A percentile compares a stretch with the other conserved stretches of the same genome.
phyloP scores from a whole-genome alignment of 805 yeast genomes.

The Candida golubevii region DNA sequence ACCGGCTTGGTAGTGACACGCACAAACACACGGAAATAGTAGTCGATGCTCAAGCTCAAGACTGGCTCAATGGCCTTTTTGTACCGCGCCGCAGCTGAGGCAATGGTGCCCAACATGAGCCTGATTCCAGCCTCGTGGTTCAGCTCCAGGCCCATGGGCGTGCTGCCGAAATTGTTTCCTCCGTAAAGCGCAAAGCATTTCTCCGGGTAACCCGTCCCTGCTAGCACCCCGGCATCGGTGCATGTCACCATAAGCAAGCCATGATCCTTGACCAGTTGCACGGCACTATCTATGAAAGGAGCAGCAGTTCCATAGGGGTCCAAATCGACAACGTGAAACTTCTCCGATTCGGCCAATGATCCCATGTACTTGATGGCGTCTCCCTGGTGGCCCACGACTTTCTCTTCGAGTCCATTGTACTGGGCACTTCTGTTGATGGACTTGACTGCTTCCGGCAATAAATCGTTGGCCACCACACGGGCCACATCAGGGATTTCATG shows the following conservation, averaged over 20 bases:
- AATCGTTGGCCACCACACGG: conserved; percentile 82
- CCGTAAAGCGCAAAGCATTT: conserved; percentile 94
- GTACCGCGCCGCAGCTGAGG: conserved; percentile 83
- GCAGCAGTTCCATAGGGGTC: conserved; percentile 98
- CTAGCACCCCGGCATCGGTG: conserved; percentile 92
- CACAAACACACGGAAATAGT: conserved; percentile 83
- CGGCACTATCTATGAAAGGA: conserved; percentile 90
- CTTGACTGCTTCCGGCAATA: conserved; percentile 79
- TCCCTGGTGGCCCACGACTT: conserved; percentile 67
- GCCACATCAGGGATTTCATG: conserved; percentile 79
- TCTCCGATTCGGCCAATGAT: conserved; percentile 37
- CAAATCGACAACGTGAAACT: conserved; percentile 82
- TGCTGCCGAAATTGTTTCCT: conserved; percentile 76
- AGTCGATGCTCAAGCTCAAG: conserved; percentile 82
- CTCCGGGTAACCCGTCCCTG: conserved; percentile 95
- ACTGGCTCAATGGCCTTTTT: conserved; percentile 85
- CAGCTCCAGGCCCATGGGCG: conserved; percentile 51
- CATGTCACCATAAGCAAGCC: conserved; percentile 90
- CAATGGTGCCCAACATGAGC: conserved; percentile 71
- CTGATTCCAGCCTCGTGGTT: conserved; percentile 93
- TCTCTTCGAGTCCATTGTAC: conserved; percentile 55
- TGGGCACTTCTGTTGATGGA: conserved; percentile 69
- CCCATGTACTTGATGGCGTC: conserved; percentile 88
- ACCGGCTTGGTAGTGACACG: conserved; percentile 74
- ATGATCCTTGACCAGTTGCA: conserved; percentile 76